Conservation (phyloP, 2,329 filamentous ascomycete species). For the Trichoderma pleuroti region DNA sequence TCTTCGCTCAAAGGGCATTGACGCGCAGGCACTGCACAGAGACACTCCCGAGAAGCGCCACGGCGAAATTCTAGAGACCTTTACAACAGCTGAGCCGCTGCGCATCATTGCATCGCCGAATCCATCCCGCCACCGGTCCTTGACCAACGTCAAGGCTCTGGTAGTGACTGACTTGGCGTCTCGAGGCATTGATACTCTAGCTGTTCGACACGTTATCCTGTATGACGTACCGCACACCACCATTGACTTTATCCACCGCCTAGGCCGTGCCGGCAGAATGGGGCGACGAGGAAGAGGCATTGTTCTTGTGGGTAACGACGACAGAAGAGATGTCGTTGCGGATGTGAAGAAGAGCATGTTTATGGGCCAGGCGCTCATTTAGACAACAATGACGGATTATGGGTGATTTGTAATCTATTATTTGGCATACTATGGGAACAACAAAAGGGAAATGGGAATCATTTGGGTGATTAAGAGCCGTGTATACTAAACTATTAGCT, state of each 20-base stretch:
- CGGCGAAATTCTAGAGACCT: slow-evolving; percentile 70
- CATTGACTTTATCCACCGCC: slow-evolving; percentile 95
- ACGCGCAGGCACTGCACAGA: slow-evolving; percentile 78
- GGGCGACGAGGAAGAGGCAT: slow-evolving; percentile 83
- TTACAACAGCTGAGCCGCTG: slow-evolving; percentile 55
- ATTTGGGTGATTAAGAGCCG: not conserved
- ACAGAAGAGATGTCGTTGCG: slow-evolving; percentile 82
- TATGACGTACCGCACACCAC: slow-evolving; percentile 98
- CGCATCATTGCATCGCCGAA: slow-evolving; percentile 30
- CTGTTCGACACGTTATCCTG: slow-evolving; percentile 85
- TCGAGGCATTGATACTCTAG: slow-evolving; percentile 88
- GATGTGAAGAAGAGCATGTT: slow-evolving; percentile 91
- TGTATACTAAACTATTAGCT: not conserved
- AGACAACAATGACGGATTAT: slow-evolving; percentile 24
- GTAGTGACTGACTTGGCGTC: slow-evolving; percentile 93
- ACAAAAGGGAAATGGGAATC: not conserved
- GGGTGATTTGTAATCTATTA: not conserved
- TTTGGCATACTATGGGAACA: not conserved
- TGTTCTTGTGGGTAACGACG: slow-evolving; percentile 84
- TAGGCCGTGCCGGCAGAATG: slow-evolving; percentile 90
- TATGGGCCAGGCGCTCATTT: slow-evolving; percentile 74
- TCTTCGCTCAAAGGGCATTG: slow-evolving; percentile 78
- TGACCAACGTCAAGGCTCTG: slow-evolving; percentile 81
- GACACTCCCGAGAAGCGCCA: slow-evolving; percentile 78
- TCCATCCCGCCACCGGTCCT: slow-evolving; percentile 42